These are phyloP conservation scores for peach (Prunus persica) DNA, from an alignment of 306 rosid genomes.

Conservation along the genomic window DNA sequence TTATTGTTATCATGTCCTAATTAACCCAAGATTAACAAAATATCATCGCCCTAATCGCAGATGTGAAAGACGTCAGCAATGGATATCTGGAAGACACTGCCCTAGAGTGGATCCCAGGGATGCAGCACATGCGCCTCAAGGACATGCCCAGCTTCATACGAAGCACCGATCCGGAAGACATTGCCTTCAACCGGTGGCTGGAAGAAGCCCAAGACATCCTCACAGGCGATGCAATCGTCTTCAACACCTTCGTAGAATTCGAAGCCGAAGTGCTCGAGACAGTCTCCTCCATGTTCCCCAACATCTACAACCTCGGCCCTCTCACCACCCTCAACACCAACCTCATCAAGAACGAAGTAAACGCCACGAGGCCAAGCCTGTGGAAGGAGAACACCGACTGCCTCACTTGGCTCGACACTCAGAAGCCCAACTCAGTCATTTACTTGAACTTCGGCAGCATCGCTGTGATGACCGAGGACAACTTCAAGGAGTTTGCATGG, in stretches of 20 bases:
- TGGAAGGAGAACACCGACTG: slow-evolving; percentile 25
- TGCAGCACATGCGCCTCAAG: slow-evolving; percentile 16
- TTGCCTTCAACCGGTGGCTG: slow-evolving; percentile 24
- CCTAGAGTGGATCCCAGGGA: slow-evolving; percentile 17
- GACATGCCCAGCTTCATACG: slow-evolving; percentile 25
- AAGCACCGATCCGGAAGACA: slow-evolving; percentile 12
- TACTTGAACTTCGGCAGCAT: slow-evolving; percentile 21
- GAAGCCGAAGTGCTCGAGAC: not conserved
- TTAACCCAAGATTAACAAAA: no score
- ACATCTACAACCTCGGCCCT: slow-evolving; percentile 9
- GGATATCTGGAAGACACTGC: slow-evolving; percentile 6
- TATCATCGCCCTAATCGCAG: not conserved
- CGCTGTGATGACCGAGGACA: slow-evolving; percentile 8
- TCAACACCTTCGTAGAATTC: slow-evolving; percentile 16
- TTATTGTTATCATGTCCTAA: no score
- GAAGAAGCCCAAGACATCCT: slow-evolving; percentile 17
- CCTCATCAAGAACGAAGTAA: not conserved
- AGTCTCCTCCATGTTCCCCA: slow-evolving; percentile 9
- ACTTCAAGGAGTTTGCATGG: slow-evolving; percentile 19
- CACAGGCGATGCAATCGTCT: slow-evolving; percentile 15
- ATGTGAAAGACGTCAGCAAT: slow-evolving; percentile 6
- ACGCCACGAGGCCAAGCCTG: not conserved
- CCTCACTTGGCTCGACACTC: slow-evolving; percentile 15
- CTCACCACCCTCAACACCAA: slow-evolving; percentile 1
- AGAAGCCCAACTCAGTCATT: not conserved